phyloP scores from a whole-genome alignment of 805 yeast genomes.

The Pichia scutulata region DNA sequence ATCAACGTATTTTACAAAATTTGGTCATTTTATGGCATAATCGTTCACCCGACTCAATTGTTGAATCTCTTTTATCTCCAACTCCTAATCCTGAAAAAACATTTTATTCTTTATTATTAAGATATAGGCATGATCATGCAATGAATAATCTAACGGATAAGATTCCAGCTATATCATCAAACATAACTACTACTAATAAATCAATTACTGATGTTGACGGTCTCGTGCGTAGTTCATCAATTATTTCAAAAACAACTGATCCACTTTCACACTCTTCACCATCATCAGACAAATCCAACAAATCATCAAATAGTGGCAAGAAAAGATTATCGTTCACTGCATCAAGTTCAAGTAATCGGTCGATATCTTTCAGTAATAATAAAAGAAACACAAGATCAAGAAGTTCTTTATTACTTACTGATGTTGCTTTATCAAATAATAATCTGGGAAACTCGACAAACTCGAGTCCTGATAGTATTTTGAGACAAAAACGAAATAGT shows the following conservation, averaged over 20 bases:
- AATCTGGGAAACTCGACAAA: not conserved
- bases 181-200: not conserved
- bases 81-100: constrained; percentile 31
- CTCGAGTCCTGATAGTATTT: not conserved
- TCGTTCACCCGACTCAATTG: constrained; percentile 33
- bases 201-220: constrained; percentile 9
- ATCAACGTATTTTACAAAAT: constrained; percentile 45
- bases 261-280: constrained; percentile 3
- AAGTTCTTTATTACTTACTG: constrained; percentile 6
- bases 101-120: constrained; percentile 29
- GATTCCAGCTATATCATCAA: not conserved
- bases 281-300: not conserved
- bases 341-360: constrained; percentile 38
- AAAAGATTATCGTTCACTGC: constrained; percentile 38
- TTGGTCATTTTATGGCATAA: constrained; percentile 54
- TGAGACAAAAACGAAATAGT: not conserved
- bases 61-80: constrained; percentile 21
- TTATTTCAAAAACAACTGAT: constrained; percentile 24
- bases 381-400: constrained; percentile 14
- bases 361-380: constrained; percentile 36
- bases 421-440: constrained; percentile 3
- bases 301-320: constrained; percentile 17
- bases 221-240: constrained; percentile 25
- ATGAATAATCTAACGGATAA: not conserved
- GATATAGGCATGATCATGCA: constrained; percentile 30